Evolutionary conservation across 805 yeast genomes (phyloP).

Genomic region (Myxozyma vanderwaltii): DNA sequence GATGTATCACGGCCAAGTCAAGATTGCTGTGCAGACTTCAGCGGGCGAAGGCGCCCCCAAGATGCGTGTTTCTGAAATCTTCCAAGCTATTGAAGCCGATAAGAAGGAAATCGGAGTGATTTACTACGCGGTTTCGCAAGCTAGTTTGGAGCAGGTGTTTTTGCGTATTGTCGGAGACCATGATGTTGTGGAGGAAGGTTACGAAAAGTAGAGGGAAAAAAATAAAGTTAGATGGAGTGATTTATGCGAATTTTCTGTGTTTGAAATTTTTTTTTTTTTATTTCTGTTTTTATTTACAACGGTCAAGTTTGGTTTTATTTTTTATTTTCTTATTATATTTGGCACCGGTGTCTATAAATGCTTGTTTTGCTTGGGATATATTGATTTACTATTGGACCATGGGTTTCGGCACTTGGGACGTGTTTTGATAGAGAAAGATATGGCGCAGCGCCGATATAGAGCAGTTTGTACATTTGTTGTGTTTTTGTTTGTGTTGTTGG

Average conservation of each 20-base stretch:
- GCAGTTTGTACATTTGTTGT: not conserved
- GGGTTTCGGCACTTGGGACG: constrained; percentile 2
- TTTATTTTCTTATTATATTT: not conserved
- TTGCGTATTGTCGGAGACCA: constrained; percentile 40
- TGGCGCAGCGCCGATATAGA: not conserved
- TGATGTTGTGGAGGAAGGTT: constrained; percentile 38
- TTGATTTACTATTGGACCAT: not conserved
- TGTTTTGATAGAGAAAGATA: not conserved
- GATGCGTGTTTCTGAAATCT: constrained; percentile 36
- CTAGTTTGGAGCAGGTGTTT: constrained; percentile 43
- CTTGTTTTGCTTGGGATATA: constrained; percentile 1
- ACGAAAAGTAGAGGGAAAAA: constrained; percentile 9
- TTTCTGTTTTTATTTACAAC: not conserved
- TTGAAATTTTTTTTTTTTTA: not conserved
- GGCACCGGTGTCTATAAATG: not conserved
- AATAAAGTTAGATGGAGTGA: not conserved
- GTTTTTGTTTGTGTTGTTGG: too few species aligned
- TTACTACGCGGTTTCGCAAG: constrained; percentile 40
- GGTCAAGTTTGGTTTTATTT: not conserved
- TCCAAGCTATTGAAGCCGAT: constrained; percentile 31
- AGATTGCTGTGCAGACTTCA: constrained; percentile 38
- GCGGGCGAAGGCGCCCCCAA: constrained; percentile 28
- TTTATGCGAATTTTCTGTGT: not conserved
- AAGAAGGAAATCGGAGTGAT: constrained; percentile 35
- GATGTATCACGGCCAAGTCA: constrained; percentile 42